Conservation (phyloP, 257 asterid species). For the Jacaranda copaia region DNA sequence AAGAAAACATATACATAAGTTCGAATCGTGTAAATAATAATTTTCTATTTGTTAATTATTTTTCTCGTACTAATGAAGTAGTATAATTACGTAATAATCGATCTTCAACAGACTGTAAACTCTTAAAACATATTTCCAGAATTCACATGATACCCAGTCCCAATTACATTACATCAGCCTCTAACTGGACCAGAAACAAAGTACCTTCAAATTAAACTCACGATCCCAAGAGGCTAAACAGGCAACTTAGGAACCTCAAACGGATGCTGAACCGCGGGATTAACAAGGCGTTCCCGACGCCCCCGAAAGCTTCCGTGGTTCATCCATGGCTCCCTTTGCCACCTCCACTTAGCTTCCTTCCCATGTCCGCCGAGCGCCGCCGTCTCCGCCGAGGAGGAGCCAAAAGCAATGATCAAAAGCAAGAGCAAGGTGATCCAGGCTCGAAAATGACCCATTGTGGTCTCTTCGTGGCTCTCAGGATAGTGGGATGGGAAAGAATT, state of each 20-base stretch:
- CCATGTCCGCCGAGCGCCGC: slow-evolving; percentile 22
- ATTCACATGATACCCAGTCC: neutral
- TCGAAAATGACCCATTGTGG: slow-evolving; percentile 43
- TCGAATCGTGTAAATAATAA: too few species aligned
- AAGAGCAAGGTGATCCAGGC: slow-evolving; percentile 43
- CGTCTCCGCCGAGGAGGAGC: slow-evolving; percentile 32
- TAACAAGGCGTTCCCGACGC: slow-evolving; percentile 50
- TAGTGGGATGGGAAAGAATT: slow-evolving; percentile 30
- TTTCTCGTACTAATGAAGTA: neutral
- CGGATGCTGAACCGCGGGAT: slow-evolving; percentile 48
- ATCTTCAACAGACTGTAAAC: neutral
- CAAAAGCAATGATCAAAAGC: slow-evolving; percentile 45
- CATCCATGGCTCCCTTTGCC: slow-evolving; percentile 56
- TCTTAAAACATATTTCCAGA: neutral
- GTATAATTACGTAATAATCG: neutral
- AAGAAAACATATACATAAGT: too few species aligned
- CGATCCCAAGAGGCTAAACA: slow-evolving; percentile 35
- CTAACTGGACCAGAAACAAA: neutral
- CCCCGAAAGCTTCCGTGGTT: slow-evolving; percentile 75
- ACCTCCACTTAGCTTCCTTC: slow-evolving; percentile 36
- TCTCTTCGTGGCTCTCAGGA: neutral
- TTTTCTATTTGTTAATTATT: too few species aligned
- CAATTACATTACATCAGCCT: neutral
- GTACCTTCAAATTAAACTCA: neutral
- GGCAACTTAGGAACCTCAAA: slow-evolving; percentile 46